These are phyloP conservation scores for Myriosclerotinia scirpicola DNA, from an alignment of 2,329 filamentous ascomycete species.

Conservation along the genomic window DNA sequence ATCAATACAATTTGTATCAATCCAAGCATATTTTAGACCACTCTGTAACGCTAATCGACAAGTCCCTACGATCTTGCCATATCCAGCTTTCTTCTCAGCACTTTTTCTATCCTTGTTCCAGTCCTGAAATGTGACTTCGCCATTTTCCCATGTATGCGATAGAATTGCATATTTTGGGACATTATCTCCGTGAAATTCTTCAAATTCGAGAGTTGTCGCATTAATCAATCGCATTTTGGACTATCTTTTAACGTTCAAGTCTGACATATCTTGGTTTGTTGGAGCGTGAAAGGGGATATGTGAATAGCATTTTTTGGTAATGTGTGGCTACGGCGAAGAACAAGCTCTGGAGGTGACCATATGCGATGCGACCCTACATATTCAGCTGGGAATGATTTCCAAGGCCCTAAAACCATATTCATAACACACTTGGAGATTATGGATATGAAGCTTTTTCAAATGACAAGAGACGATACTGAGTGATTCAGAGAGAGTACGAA, in stretches of 20 bases:
- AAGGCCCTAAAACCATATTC: no score
- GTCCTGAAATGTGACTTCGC: conserved; percentile 41
- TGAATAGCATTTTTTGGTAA: no score
- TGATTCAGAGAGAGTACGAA: no score
- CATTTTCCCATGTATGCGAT: conserved; percentile 43
- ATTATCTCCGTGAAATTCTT: not conserved
- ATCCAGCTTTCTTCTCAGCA: not conserved
- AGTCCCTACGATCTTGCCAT: conserved; percentile 18
- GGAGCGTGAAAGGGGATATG: no score
- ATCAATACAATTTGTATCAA: conserved; percentile 29
- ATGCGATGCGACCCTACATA: no score
- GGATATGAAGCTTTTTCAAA: no score
- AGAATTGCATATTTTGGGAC: conserved; percentile 42
- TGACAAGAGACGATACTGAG: no score
- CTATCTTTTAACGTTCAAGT: not conserved
- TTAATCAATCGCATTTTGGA: not conserved
- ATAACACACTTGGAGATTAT: no score
- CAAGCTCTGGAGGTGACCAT: no score
- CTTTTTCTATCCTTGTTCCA: not conserved
- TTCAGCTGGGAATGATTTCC: no score
- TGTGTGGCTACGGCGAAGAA: no score
- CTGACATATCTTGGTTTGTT: not conserved
- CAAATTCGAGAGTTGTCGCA: not conserved
- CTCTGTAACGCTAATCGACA: conserved; percentile 14
- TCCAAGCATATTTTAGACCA: conserved; percentile 19